Evolutionary conservation across 352 stramenopile genomes (phyloP), one percentile per base, ranked within the genome.

Genomic region (Globisporangium carolinianum): DNA sequence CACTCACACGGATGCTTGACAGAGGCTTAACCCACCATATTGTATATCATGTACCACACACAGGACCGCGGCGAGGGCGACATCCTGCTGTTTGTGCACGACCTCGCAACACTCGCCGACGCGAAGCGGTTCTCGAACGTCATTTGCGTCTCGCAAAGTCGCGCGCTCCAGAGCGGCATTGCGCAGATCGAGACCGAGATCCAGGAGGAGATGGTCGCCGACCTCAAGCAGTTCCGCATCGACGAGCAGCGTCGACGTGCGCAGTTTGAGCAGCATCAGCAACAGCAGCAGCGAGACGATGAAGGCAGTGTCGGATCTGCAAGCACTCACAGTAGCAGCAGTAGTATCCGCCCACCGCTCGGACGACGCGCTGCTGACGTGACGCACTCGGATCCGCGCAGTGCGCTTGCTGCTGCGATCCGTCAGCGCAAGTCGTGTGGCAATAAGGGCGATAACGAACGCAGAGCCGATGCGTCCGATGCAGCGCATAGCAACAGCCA

Each of bases 11-110:
- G 24, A 32, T 2, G 24, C 24, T 32, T 32, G 24, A 32, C 24
- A 32, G 24, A 32, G 24, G 24, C 24, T 32, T 32, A 32, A 32
- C 3, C 24, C 24, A 32, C 24, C 24, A 32, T 32, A 2, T 32
- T 32, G 24, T 32, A 32, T 32, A 32, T 2, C 24, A 32, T 32
- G 24, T 2, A 32, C 4, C n/a, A 9, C 14, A 0, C 55, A 24
- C 51, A 91, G 79, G 78, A 89, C 55, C 79, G 83, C 50, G 83
- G 83, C 0, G 78, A 91, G 63, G 68, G 70, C 14, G 80, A 93
- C 59, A 70, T 90, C 15, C 60, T 91, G 47, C 45, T 79, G 5
- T 87, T 91, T 47, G 60, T 87, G 14, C 75, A 85, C 59, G 80
- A 93, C 14, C 59, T 93, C 49, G 68, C 61, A 42, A 58, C 57